These are phyloP conservation scores for Aspergillus cristatus DNA, from an alignment of 495 filamentous ascomycete species.

Conservation along the genomic window DNA sequence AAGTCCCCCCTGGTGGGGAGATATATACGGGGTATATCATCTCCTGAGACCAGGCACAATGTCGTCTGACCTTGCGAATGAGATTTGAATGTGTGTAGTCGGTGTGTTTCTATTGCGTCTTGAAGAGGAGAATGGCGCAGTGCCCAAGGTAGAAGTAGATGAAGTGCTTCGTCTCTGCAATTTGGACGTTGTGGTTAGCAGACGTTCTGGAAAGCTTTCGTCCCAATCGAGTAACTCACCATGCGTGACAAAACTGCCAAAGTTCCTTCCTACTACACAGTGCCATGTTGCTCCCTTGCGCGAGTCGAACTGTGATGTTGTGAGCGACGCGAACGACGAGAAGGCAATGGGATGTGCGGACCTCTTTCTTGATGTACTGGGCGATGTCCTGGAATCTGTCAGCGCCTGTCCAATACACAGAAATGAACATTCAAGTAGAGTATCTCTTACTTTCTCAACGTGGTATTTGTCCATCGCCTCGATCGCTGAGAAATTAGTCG, in stretches of 20 bases:
- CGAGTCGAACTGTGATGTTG: constrained; percentile 61
- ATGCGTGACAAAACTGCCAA: constrained; percentile 97
- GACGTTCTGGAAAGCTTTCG: neutral
- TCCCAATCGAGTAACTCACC: constrained; percentile 42
- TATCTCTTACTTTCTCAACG: constrained; percentile 71
- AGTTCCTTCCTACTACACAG: constrained; percentile 97
- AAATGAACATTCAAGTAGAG: neutral
- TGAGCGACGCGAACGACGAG: constrained; percentile 14
- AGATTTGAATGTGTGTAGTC: neutral
- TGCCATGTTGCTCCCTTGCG: constrained; percentile 95
- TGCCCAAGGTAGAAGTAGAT: constrained; percentile 99
- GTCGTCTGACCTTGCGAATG: neutral
- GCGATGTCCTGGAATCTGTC: constrained; percentile 67
- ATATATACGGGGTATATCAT: neutral
- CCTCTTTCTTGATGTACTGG: constrained; percentile 93
- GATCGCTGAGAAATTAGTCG: constrained; percentile 52
- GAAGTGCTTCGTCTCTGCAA: constrained; percentile 93
- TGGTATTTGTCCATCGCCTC: constrained; percentile 88
- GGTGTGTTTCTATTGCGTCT: constrained; percentile 68
- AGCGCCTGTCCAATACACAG: constrained; percentile 9
- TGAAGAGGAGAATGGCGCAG: constrained; percentile 97
- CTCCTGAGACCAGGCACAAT: constrained; percentile 3
- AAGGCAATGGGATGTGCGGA: constrained; percentile 27
- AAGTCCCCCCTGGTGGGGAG: too few species aligned
- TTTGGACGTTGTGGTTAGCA: constrained; percentile 7